Evolutionary conservation across 306 rosid species (phyloP).

Genomic region (Canavalia ensiformis): DNA sequence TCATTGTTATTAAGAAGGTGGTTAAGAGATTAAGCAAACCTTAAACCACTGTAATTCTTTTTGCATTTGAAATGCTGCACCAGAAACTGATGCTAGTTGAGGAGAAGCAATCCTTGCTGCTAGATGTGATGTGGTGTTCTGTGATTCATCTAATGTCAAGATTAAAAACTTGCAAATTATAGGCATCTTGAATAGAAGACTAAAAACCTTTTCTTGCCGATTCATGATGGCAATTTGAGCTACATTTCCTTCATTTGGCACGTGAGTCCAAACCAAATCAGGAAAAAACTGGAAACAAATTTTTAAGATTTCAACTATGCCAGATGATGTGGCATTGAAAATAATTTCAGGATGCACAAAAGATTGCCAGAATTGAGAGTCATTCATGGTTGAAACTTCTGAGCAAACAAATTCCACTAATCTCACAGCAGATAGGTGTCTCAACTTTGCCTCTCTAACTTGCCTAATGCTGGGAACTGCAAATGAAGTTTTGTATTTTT

Average conservation of each 20-base stretch:
- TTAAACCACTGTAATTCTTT: constrained; percentile 63
- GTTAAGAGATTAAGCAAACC: constrained; percentile 47
- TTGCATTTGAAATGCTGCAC: constrained; percentile 72
- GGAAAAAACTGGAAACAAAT: constrained; percentile 55
- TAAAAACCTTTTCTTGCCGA: constrained; percentile 62
- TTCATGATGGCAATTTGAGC: constrained; percentile 52
- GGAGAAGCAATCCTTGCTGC: constrained; percentile 60
- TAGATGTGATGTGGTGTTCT: constrained; percentile 59
- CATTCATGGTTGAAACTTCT: constrained; percentile 33
- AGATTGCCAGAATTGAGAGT: constrained; percentile 46
- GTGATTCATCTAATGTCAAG: constrained; percentile 42
- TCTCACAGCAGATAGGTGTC: constrained; percentile 52
- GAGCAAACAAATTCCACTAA: constrained; percentile 53
- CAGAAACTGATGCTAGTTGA: constrained; percentile 54
- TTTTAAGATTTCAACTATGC: constrained; percentile 61
- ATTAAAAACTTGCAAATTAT: constrained; percentile 43
- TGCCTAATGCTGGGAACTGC: constrained; percentile 61
- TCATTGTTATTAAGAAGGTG: constrained; percentile 3
- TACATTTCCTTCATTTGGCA: constrained; percentile 50
- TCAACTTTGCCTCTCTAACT: constrained; percentile 58
- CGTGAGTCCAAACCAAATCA: constrained; percentile 55
- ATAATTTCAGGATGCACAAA: constrained; percentile 41
- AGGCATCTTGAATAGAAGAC: constrained; percentile 55
- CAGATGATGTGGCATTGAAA: constrained; percentile 48
- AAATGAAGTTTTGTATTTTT: constrained; percentile 26